A percentile compares a stretch with the other conserved stretches of the same genome.
Evolutionary conservation across 345 rosid species (phyloP).

Genomic region (Eucalyptus sp.): DNA sequence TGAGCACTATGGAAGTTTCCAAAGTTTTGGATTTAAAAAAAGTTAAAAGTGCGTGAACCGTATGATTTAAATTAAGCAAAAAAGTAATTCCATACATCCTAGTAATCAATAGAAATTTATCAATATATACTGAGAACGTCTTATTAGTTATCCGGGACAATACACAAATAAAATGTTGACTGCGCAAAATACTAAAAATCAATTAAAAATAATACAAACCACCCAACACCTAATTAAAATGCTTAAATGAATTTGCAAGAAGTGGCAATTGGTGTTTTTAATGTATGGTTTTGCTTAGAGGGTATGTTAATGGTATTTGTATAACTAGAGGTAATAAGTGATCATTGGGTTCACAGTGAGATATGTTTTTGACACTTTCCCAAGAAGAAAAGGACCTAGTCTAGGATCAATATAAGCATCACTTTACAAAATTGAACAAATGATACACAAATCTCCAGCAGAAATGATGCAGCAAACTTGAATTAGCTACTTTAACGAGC

Average conservation of each 20-base stretch:
- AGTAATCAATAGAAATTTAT: too few species aligned
- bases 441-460: neutral
- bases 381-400: neutral
- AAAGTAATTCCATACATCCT: neutral
- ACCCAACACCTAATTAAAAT: neutral
- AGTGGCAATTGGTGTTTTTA: too few species aligned
- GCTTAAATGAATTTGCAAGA: too few species aligned
- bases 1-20: too few species aligned
- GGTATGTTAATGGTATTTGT: neutral
- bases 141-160: neutral
- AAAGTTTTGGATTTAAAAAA: too few species aligned
- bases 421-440: neutral
- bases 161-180: too few species aligned
- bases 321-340: neutral
- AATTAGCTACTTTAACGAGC: neutral
- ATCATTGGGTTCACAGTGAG: neutral
- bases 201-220: neutral
- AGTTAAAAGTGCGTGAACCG: too few species aligned
- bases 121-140: neutral
- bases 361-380: neutral
- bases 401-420: neutral
- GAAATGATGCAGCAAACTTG: neutral
- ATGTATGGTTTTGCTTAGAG: neutral
- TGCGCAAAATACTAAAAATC: neutral
- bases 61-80: neutral